These are phyloP conservation scores for Cnidoscolus chayamansa DNA, from an alignment of 441 rosid species.

Conservation along the genomic window DNA sequence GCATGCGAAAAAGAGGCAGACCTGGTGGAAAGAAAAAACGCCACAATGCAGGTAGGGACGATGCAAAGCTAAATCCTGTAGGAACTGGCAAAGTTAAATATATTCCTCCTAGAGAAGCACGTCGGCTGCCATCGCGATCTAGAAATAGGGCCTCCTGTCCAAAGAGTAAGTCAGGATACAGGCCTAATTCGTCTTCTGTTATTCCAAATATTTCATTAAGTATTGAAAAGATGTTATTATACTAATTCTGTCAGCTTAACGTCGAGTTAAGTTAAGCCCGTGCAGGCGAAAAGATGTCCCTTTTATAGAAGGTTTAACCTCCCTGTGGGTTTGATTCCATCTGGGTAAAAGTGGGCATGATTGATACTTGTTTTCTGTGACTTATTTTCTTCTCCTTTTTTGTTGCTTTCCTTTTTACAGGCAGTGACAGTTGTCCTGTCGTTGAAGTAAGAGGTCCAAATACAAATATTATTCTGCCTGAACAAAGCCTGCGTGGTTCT, in stretches of 20 bases:
- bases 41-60: too few relatives aligned
- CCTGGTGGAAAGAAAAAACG: slow-evolving; percentile 19
- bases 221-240: too few relatives aligned
- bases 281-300: too few relatives aligned
- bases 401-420: slow-evolving; percentile 22
- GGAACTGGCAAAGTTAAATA: slow-evolving; percentile 41
- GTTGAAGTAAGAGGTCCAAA: slow-evolving; percentile 20
- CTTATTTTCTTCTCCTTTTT: slow-evolving; percentile 8
- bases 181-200: slow-evolving; percentile 21
- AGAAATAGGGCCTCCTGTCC: slow-evolving; percentile 7
- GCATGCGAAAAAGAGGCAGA: slow-evolving; percentile 19
- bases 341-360: too few relatives aligned
- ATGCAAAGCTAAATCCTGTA: slow-evolving; percentile 22
- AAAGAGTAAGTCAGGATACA: slow-evolving; percentile 15
- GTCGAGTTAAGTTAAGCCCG: too few relatives aligned
- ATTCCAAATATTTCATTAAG: slow-evolving; percentile 1
- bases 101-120: slow-evolving; percentile 41
- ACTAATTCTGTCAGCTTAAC: too few relatives aligned
- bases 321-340: too few relatives aligned
- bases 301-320: too few relatives aligned
- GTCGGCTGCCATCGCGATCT: slow-evolving; percentile 32
- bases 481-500: slow-evolving; percentile 14
- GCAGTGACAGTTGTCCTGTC: slow-evolving; percentile 21
- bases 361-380: neutral
- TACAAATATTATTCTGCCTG: slow-evolving; percentile 21